These are phyloP conservation scores for Talaromyces nanjingensis DNA, from an alignment of 495 filamentous ascomycete species.

Conservation along the genomic window DNA sequence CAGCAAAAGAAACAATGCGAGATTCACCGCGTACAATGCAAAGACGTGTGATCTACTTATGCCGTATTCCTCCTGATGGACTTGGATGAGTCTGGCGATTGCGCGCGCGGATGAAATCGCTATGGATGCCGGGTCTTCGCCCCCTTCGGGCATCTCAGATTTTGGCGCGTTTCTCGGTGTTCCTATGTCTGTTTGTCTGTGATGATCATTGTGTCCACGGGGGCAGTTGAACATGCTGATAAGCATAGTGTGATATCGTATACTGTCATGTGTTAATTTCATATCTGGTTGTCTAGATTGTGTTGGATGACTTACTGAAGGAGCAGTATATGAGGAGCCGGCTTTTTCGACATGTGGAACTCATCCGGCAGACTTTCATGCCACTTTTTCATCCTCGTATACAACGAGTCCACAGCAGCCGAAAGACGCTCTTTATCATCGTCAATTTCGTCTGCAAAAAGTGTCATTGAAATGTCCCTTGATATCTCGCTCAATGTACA, in stretches of 20 bases:
- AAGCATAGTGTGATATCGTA: constrained; percentile 32
- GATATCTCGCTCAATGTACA: constrained; percentile 36
- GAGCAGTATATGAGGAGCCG: constrained; percentile 33
- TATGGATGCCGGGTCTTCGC: background rate
- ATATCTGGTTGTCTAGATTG: background rate
- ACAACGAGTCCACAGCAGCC: constrained; percentile 25
- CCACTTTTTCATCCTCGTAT: constrained; percentile 28
- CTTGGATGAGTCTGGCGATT: constrained; percentile 27
- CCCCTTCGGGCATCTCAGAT: background rate
- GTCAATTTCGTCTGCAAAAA: constrained; percentile 21
- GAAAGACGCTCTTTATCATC: constrained; percentile 12
- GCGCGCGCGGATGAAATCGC: constrained; percentile 21
- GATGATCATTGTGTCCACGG: constrained; percentile 16
- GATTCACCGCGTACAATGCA: constrained; percentile 38
- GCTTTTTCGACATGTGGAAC: constrained; percentile 19
- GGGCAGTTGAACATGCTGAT: constrained; percentile 35
- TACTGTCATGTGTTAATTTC: constrained; percentile 16
- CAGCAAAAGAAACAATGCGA: constrained; percentile 35
- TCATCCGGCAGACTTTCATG: constrained; percentile 23
- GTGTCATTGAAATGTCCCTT: constrained; percentile 32
- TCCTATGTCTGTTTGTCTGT: constrained; percentile 18
- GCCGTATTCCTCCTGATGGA: constrained; percentile 32
- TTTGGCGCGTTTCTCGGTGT: background rate
- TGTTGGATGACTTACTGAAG: constrained; percentile 22
- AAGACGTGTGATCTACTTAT: constrained; percentile 36